phyloP scores from a whole-genome alignment of 2,329 filamentous ascomycete genomes.

The Diaporthe vaccinii region DNA sequence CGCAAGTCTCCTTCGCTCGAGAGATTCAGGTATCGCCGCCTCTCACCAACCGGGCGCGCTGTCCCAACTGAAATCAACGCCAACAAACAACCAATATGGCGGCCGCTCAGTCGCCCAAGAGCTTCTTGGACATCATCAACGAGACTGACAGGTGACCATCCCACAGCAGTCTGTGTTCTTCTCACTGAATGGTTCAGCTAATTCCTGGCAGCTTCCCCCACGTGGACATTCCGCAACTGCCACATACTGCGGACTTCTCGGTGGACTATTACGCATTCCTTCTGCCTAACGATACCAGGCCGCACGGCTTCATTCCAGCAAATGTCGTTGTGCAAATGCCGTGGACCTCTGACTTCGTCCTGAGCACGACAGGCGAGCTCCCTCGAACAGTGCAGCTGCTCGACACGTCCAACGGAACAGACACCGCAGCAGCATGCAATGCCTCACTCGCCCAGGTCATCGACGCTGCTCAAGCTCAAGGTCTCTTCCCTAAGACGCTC shows the following conservation, averaged over 20 bases:
- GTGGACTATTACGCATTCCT: constrained; percentile 57
- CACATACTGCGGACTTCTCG: constrained; percentile 49
- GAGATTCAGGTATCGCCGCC: background rate
- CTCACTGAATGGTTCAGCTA: background rate
- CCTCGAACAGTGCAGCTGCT: constrained; percentile 50
- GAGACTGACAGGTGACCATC: constrained; percentile 38
- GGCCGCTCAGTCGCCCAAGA: constrained; percentile 3
- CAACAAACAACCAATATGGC: constrained; percentile 29
- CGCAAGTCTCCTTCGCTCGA: background rate
- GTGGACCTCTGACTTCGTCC: constrained; percentile 54
- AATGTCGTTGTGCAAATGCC: constrained; percentile 61
- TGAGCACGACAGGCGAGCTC: constrained; percentile 47
- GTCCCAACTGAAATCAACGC: background rate
- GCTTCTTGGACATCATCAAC: constrained; percentile 36
- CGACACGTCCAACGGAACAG: constrained; percentile 46
- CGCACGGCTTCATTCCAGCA: constrained; percentile 65
- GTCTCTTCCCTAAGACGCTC: constrained; percentile 54
- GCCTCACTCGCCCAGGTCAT: constrained; percentile 56
- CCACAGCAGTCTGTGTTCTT: background rate
- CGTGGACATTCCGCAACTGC: constrained; percentile 51
- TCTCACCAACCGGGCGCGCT: background rate
- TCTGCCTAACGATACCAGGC: constrained; percentile 58
- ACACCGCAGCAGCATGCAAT: constrained; percentile 50
- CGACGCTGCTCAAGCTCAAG: constrained; percentile 52
- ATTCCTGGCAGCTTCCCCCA: constrained; percentile 59